Conservation (phyloP, 176 grass and related monocot species). For the Zoysia pacifica region DNA sequence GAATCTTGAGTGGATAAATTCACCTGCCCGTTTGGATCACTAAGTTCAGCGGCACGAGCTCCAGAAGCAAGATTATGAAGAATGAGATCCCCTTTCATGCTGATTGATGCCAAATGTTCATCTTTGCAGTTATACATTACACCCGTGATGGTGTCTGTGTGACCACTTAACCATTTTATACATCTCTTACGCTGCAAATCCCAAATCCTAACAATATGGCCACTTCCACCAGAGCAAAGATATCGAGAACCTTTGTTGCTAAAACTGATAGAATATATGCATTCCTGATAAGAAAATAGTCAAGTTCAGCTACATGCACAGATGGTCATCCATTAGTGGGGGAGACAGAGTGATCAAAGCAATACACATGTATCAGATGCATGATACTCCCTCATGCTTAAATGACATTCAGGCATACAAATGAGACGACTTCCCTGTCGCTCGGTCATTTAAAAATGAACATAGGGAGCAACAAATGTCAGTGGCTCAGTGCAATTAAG, state of each 20-base stretch:
- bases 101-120: slow-evolving; percentile 97
- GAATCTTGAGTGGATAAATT: slow-evolving; percentile 34
- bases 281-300: slow-evolving; percentile 65
- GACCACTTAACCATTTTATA: slow-evolving; percentile 94
- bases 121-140: slow-evolving; percentile 98
- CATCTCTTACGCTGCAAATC: slow-evolving; percentile 92
- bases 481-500: not conserved
- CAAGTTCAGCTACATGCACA: slow-evolving; percentile 24
- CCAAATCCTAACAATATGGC: slow-evolving; percentile 97
- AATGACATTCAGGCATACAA: not conserved
- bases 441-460: not conserved
- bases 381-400: not conserved
- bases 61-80: slow-evolving; percentile 99
- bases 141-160: slow-evolving; percentile 87
- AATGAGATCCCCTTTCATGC: slow-evolving; percentile 92
- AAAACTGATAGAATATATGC: slow-evolving; percentile 90
- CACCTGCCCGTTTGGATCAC: slow-evolving; percentile 97
- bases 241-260: slow-evolving; percentile 98
- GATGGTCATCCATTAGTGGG: slow-evolving; percentile 4
- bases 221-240: slow-evolving; percentile 93
- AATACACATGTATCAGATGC: not conserved
- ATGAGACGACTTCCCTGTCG: not conserved
- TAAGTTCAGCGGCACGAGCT: slow-evolving; percentile 87
- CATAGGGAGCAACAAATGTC: not conserved
- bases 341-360: not conserved